A percentile compares a stretch with the other conserved stretches of the same genome.
These are phyloP conservation scores for Borovskyia barvae DNA, from an alignment of 208 protist genomes.

Conservation along the genomic window DNA sequence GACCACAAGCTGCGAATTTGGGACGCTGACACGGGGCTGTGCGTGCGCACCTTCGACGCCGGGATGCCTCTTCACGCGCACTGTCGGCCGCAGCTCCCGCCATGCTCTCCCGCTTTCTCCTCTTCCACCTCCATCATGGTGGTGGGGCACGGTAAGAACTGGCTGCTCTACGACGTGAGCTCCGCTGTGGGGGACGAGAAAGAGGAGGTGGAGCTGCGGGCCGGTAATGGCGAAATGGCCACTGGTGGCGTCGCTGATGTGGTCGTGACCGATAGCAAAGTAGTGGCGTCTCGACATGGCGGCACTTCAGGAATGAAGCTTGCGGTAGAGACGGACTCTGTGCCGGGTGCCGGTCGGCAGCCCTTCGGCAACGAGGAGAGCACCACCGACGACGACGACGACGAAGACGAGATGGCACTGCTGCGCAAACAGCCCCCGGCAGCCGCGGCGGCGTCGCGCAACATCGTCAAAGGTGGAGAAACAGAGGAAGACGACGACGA, in stretches of 20 bases:
- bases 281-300: constrained; percentile 14
- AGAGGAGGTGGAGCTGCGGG: constrained; percentile 21
- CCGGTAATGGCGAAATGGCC: no score
- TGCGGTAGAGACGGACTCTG: constrained; percentile 4
- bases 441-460: background rate
- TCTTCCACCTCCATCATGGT: constrained; percentile 14
- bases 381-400: constrained; percentile 9
- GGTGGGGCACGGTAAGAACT: constrained; percentile 53
- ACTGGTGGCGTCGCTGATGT: background rate
- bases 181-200: constrained; percentile 10
- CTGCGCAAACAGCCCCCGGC: constrained; percentile 15
- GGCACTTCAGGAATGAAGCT: constrained; percentile 5
- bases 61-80: constrained; percentile 61
- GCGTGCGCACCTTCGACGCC: constrained; percentile 42
- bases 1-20: constrained; percentile 75
- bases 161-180: constrained; percentile 58
- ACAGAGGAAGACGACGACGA: constrained; percentile 30
- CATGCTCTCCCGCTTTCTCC: background rate
- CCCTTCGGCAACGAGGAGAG: background rate
- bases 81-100: constrained; percentile 29
- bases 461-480: background rate
- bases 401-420: constrained; percentile 33
- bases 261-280: constrained; percentile 29
- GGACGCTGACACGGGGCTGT: constrained; percentile 68
- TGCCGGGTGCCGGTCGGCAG: background rate